A percentile compares a stretch with the other conserved stretches of the same genome.
phyloP scores from a whole-genome alignment of 805 yeast genomes.

The Cephaloascus fragrans region DNA sequence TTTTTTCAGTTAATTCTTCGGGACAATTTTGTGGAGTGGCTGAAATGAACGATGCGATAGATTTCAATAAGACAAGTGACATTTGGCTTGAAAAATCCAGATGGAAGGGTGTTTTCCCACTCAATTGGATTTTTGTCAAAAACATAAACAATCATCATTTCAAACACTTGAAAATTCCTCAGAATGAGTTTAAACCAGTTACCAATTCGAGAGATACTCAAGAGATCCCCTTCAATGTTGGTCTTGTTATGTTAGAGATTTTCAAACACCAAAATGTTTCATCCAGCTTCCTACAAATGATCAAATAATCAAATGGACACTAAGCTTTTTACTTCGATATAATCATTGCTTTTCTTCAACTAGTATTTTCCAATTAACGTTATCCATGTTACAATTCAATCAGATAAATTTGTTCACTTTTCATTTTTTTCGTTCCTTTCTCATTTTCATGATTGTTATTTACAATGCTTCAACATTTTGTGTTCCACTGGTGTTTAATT shows the following conservation, averaged over 20 bases:
- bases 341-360: no score
- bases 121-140: conserved; percentile 42
- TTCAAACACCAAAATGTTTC: conserved; percentile 14
- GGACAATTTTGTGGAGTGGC: conserved; percentile 53
- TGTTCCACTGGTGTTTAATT: no score
- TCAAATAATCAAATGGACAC: no score
- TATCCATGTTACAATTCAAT: no score
- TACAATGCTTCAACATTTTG: no score
- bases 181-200: conserved; percentile 40
- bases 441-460: no score
- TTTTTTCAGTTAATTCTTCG: conserved; percentile 50
- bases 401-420: no score
- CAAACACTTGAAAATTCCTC: conserved; percentile 31
- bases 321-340: no score
- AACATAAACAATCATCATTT: conserved; percentile 40
- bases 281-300: neutral
- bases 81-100: conserved; percentile 38
- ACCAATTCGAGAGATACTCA: conserved; percentile 56
- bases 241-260: conserved; percentile 34
- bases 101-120: conserved; percentile 44
- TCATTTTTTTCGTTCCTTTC: no score
- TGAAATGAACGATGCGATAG: conserved; percentile 34
- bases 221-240: conserved; percentile 40
- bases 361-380: no score
- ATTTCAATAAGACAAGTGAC: conserved; percentile 24